Evolutionary conservation across 2,329 filamentous ascomycete species (phyloP), one percentile per base, ranked within the genome.

Genomic region (Chaetomium sp.): DNA sequence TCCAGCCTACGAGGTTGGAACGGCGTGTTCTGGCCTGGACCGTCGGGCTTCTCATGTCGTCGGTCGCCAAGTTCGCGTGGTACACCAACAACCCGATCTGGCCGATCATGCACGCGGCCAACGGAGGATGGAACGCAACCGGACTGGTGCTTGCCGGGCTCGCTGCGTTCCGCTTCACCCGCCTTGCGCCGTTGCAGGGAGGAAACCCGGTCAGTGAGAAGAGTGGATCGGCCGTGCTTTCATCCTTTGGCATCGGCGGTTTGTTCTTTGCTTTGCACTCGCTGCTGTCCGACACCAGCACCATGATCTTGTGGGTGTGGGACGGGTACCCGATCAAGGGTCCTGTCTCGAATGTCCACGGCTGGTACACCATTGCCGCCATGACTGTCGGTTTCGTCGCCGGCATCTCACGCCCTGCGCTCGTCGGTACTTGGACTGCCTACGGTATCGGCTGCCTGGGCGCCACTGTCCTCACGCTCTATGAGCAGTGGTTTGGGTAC

Each of bases 261-360:
- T 72, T 96, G 6, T 79, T 96, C 67, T 99, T 99, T 66, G 89
- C 82, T 5, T 79, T 97, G 67, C 94, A 97, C 69, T 96, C 91
- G 1, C 77, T 99, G 8, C 80, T 99, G 9, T 96, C 94, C 0
- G 94, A 99, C 69, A 95, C 91, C 0, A 97, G 94, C 75, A 99
- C 94, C 53, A 97, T 99, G 91, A 96, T 97, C 56, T 79, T 91
- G 12, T 99, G 94, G 94, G 90, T 90, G 2, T 99, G 94, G 94
- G 91, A 96, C 64, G 94, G 94, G 6, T 99, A 88, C 66, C 94
- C 94, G 11, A 82, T 97, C 42, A 84, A 88, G 49, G 94, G 94
- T 6, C 94, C 94, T 2, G 82, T 94, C 49, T 84, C 91, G 59
- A 90, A 86, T 48, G 90, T 91, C n/a, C 91, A 97, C 66, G 94